phyloP scores from a whole-genome alignment of 305 asterid genomes.

The Fraxinus nigra region DNA sequence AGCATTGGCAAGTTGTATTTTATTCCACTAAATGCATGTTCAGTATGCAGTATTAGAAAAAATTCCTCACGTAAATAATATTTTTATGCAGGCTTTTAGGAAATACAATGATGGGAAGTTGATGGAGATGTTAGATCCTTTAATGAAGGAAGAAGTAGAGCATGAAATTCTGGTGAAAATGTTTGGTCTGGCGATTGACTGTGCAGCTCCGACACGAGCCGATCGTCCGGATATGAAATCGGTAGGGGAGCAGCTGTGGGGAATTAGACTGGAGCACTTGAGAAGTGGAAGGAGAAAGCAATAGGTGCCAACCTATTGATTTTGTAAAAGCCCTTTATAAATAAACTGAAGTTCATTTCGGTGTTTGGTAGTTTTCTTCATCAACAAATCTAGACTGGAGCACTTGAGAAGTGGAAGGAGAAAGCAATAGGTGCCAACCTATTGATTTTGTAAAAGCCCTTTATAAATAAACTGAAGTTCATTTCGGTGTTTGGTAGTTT shows the following conservation, averaged over 20 bases:
- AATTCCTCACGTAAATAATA: not conserved
- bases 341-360: not conserved
- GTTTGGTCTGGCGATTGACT: slow-evolving; percentile 77
- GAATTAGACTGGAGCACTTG: slow-evolving; percentile 73
- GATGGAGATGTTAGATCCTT: slow-evolving; percentile 70
- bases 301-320: not conserved
- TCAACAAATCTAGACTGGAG: slow-evolving; percentile 7
- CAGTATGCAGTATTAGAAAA: not conserved
- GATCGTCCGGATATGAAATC: slow-evolving; percentile 94
- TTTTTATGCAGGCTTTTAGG: slow-evolving; percentile 63
- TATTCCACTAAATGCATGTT: not conserved
- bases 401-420: too few species aligned
- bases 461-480: too few species aligned
- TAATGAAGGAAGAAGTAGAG: slow-evolving; percentile 50
- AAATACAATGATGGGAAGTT: slow-evolving; percentile 55
- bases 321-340: not conserved
- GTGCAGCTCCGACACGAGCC: slow-evolving; percentile 82
- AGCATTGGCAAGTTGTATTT: not conserved
- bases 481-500: too few species aligned
- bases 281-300: slow-evolving; percentile 37
- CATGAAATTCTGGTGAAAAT: slow-evolving; percentile 56
- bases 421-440: too few species aligned
- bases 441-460: too few species aligned
- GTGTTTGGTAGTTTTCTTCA: slow-evolving; percentile 1
- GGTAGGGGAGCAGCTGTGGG: slow-evolving; percentile 88